phyloP scores from a whole-genome alignment of 2,329 filamentous ascomycete species.

The Trichoderma cornu-damae region DNA sequence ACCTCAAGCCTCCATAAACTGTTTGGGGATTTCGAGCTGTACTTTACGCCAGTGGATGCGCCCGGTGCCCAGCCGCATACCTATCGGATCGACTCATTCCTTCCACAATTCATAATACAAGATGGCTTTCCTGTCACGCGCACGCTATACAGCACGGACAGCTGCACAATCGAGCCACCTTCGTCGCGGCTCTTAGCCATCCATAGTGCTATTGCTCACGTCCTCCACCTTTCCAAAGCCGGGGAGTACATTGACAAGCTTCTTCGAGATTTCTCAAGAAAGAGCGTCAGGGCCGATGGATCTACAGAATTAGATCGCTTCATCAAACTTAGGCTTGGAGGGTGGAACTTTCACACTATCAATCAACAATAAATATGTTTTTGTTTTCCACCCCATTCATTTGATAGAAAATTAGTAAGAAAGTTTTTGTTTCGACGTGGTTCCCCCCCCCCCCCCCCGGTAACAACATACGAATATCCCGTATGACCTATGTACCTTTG shows the following conservation, averaged over 20 bases:
- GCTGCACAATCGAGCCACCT: slow-evolving; percentile 30
- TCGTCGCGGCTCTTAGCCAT: slow-evolving; percentile 32
- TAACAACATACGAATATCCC: too few species aligned
- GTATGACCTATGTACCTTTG: too few species aligned
- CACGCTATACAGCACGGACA: slow-evolving; percentile 26
- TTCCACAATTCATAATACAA: neutral
- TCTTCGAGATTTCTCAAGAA: slow-evolving; percentile 18
- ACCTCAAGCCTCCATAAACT: slow-evolving; percentile 19
- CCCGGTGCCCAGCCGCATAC: slow-evolving; percentile 27
- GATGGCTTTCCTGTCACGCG: slow-evolving; percentile 28
- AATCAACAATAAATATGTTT: too few species aligned
- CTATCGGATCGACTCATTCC: slow-evolving; percentile 24
- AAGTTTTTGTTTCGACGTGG: too few species aligned
- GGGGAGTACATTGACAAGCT: slow-evolving; percentile 32
- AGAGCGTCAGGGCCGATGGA: slow-evolving; percentile 2
- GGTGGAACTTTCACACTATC: too few species aligned
- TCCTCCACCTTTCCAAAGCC: slow-evolving; percentile 31
- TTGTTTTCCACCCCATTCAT: too few species aligned
- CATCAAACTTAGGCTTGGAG: neutral
- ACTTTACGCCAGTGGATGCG: slow-evolving; percentile 20
- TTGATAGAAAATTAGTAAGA: too few species aligned
- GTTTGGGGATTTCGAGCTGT: slow-evolving; percentile 25
- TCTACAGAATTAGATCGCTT: slow-evolving; percentile 8
- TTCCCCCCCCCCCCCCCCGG: too few species aligned
- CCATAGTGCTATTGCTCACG: slow-evolving; percentile 32